Conservation (phyloP, 225 moss, liverwort and hornwort species). For the Thuidium tamariscinum region DNA sequence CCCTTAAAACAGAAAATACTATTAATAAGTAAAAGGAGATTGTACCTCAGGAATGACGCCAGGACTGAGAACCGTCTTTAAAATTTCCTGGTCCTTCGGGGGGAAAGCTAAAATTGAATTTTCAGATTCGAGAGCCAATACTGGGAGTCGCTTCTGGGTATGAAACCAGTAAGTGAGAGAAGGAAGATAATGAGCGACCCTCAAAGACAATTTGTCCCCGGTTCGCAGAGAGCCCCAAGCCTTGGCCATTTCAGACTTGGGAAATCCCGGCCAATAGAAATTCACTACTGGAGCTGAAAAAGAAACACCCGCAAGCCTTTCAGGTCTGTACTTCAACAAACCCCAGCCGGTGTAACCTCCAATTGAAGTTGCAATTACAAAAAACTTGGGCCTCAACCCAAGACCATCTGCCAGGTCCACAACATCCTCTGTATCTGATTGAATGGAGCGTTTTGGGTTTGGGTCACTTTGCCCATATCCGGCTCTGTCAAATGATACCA, state of each 20-base stretch:
- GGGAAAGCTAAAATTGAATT: slow-evolving; percentile 12
- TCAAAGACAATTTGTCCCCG: slow-evolving; percentile 62
- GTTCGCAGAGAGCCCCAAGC: slow-evolving; percentile 42
- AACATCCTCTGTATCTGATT: slow-evolving; percentile 73
- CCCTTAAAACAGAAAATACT: not conserved
- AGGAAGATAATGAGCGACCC: slow-evolving; percentile 65
- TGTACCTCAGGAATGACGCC: slow-evolving; percentile 8
- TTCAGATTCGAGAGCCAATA: slow-evolving; percentile 27
- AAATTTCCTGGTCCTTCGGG: slow-evolving; percentile 38
- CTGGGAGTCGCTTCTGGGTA: slow-evolving; percentile 63
- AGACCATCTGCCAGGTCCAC: slow-evolving; percentile 78
- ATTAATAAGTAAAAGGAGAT: not conserved
- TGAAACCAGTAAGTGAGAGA: slow-evolving; percentile 74
- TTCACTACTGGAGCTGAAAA: slow-evolving; percentile 75
- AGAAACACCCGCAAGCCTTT: slow-evolving; percentile 81
- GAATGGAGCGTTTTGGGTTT: slow-evolving; percentile 50
- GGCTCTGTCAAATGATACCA: slow-evolving; percentile 77
- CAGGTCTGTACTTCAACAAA: slow-evolving; percentile 67
- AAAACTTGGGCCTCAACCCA: slow-evolving; percentile 56
- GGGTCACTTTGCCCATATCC: slow-evolving; percentile 95
- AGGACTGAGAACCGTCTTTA: slow-evolving; percentile 6
- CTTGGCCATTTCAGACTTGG: slow-evolving; percentile 32
- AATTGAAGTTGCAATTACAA: slow-evolving; percentile 59
- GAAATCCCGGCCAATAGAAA: slow-evolving; percentile 85
- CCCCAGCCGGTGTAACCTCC: slow-evolving; percentile 67